phyloP scores from a whole-genome alignment of 306 rosid genomes.

The Casuarina glauca region DNA sequence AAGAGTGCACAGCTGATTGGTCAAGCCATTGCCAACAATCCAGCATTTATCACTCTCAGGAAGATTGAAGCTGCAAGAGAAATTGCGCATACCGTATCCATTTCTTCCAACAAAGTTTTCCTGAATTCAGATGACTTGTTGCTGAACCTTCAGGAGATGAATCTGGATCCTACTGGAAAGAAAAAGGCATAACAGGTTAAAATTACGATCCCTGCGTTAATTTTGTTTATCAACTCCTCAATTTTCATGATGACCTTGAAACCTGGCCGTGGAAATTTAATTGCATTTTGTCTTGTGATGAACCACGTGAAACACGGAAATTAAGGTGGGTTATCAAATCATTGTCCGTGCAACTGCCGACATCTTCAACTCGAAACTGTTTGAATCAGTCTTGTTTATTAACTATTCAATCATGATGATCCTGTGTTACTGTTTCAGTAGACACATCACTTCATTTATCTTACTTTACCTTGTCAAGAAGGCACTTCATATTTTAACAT shows the following conservation, averaged over 20 bases:
- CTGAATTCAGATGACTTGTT: slow-evolving; percentile 70
- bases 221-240: background rate
- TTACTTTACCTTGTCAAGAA: background rate
- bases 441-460: background rate
- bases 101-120: slow-evolving; percentile 61
- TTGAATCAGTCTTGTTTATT: background rate
- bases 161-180: slow-evolving; percentile 43
- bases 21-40: slow-evolving; percentile 74
- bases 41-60: slow-evolving; percentile 76
- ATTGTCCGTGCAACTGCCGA: background rate
- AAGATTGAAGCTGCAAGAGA: slow-evolving; percentile 95
- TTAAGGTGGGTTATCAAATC: slow-evolving; percentile 11
- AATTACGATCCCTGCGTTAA: slow-evolving; percentile 1
- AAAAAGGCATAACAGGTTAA: slow-evolving; percentile 24
- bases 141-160: slow-evolving; percentile 73
- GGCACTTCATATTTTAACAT: background rate
- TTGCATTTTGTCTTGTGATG: slow-evolving; percentile 11
- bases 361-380: slow-evolving; percentile 1
- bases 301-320: slow-evolving; percentile 8
- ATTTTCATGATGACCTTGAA: background rate
- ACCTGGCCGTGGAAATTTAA: slow-evolving; percentile 7
- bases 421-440: background rate
- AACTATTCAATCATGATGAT: background rate
- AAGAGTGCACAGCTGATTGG: slow-evolving; percentile 79
- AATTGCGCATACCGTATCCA: slow-evolving; percentile 65